phyloP scores from a whole-genome alignment of 2,329 filamentous ascomycete genomes.

The Phialophora chinensis region DNA sequence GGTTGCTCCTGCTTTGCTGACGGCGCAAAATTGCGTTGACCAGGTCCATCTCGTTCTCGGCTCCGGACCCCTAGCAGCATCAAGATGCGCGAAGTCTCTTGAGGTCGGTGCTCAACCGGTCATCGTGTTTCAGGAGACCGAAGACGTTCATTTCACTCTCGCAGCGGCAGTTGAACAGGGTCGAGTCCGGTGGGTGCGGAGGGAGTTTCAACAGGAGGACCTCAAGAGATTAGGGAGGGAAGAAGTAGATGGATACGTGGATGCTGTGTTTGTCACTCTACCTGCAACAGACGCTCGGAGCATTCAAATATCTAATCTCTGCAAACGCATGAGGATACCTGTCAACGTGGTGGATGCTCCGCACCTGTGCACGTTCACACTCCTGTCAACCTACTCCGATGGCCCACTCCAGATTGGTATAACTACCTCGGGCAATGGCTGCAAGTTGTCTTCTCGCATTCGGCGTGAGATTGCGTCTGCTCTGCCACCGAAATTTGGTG shows the following conservation, averaged over 20 bases:
- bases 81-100: constrained; percentile 79
- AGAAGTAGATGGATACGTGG: constrained; percentile 78
- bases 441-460: constrained; percentile 89
- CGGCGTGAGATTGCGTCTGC: constrained; percentile 83
- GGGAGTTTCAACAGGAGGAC: constrained; percentile 71
- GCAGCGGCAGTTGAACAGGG: constrained; percentile 52
- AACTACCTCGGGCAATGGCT: constrained; percentile 92
- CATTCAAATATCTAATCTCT: constrained; percentile 74
- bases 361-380: constrained; percentile 82
- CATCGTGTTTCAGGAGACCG: constrained; percentile 72
- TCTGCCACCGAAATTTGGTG: constrained; percentile 75
- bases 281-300: constrained; percentile 55
- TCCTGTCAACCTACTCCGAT: constrained; percentile 87
- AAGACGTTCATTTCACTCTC: constrained; percentile 65
- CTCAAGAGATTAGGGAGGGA: constrained; percentile 77
- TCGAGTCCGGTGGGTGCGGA: constrained; percentile 49
- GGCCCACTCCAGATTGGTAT: constrained; percentile 94
- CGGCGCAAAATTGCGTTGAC: constrained; percentile 48
- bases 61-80: constrained; percentile 82
- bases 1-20: constrained; percentile 43
- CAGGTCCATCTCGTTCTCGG: constrained; percentile 79
- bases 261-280: constrained; percentile 87
- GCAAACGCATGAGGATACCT: constrained; percentile 80
- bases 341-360: constrained; percentile 92
- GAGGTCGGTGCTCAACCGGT: constrained; percentile 81